Base-by-base conservation (phyloP, 441 rosid species). In the Jatropha podagrica region DNA sequence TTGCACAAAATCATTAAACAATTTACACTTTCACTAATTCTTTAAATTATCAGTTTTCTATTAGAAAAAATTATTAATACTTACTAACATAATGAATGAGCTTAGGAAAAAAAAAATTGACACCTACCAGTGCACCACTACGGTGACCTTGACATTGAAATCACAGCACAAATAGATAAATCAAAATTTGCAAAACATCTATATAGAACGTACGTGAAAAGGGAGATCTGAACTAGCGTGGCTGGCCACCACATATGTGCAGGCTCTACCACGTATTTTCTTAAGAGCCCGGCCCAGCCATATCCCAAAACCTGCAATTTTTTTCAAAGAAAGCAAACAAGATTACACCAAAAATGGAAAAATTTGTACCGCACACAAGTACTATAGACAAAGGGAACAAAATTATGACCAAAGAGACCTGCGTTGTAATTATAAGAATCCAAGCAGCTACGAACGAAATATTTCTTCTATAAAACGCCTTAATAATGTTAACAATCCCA, bases 401-500 rank as follows among this genome's bases (percentile, higher is more conserved):
- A 3, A 3, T 15, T 4, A 54, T 54, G 5, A 17, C 17, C 7
- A 4, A 32, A 4, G 27, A n/a, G 32, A 88, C 98, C 94, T 93
- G 98, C 5, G 95, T 93, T 26, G 95, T 91, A 83, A 89, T 80
- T 66, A 91, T 89, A 76, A 93, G 98, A 67, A 93, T 74, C 98
- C 98, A 93, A 61, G 86, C 75, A 62, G 95, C 88, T 7, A 91
- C 2, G 78, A 93, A 93, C 9, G 92, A 81, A 56, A 93, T 91
- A 3, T 70, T 85, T 80, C 91, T 75, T 7, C 78, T 56, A 67
- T 93, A 93, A 72, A 91, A 90, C 14, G 90, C 97, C 79, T 87
- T 93, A 27, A 91, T 90, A 32, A 93, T 93, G 23, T 79, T 88
- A 7, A 91, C 90, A 32, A 93, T 91, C n/a, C 88, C 76, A 41